These are phyloP conservation scores for Aspergillus nomiae DNA, from an alignment of 2,329 filamentous ascomycete genomes.

Conservation along the genomic window DNA sequence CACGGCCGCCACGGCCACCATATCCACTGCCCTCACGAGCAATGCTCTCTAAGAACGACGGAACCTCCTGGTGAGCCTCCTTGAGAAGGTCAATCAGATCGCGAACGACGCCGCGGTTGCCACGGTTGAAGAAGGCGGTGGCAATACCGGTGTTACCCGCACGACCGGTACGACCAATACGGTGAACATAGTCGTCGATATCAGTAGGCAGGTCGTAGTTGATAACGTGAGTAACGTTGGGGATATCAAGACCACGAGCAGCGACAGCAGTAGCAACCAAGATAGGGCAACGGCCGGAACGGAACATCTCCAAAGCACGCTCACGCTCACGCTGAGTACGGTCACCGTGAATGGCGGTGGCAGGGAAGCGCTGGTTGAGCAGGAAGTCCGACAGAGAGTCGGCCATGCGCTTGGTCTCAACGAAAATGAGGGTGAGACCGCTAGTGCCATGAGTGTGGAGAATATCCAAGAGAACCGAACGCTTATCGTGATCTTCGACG, in stretches of 20 bases:
- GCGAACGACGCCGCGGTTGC: constrained; percentile 95
- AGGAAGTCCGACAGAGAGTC: constrained; percentile 97
- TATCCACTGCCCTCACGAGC: constrained; percentile 87
- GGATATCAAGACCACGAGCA: constrained; percentile 87
- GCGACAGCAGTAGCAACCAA: constrained; percentile 96
- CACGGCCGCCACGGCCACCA: constrained; percentile 72
- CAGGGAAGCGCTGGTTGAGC: constrained; percentile 97
- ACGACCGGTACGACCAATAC: constrained; percentile 99
- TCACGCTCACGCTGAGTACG: constrained; percentile 99
- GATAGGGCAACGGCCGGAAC: constrained; percentile 91
- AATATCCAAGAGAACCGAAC: constrained; percentile 94
- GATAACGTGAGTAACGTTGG: constrained; percentile 94
- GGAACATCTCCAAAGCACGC: constrained; percentile 96
- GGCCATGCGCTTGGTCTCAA: constrained; percentile 99
- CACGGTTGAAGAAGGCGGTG: constrained; percentile 99
- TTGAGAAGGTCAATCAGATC: constrained; percentile 97
- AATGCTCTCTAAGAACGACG: constrained; percentile 92
- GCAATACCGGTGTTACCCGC: constrained; percentile 98
- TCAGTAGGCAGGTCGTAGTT: constrained; percentile 99
- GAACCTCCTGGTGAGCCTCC: constrained; percentile 97
- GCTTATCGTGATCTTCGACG: constrained; percentile 95
- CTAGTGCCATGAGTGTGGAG: constrained; percentile 83
- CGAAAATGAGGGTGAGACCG: constrained; percentile 93
- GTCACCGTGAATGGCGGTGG: constrained; percentile 97
- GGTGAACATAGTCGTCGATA: constrained; percentile 98